Percentiles rank a stretch among this genome's conserved stretches.
These are phyloP conservation scores for Alternaria sp. DNA, from an alignment of 2,329 filamentous ascomycete species.

Conservation along the genomic window DNA sequence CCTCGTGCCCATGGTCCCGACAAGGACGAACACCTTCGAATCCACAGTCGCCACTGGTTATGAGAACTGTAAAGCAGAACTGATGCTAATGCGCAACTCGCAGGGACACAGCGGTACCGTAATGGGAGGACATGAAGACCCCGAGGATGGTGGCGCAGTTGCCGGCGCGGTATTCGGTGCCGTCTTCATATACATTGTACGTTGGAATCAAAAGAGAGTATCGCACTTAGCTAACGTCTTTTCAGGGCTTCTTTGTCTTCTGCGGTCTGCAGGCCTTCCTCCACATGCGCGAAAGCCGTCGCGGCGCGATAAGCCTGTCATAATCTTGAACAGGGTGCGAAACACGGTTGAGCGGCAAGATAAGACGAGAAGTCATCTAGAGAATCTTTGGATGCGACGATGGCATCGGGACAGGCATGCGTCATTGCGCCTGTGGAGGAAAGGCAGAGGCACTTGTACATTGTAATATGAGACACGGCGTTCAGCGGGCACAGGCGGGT, in stretches of 20 bases:
- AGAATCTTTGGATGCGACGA: not conserved
- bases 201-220: no score
- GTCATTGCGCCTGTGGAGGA: not conserved
- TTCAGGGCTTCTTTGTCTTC: slow-evolving; percentile 81
- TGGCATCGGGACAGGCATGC: not conserved
- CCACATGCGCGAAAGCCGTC: slow-evolving; percentile 80
- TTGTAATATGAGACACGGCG: slow-evolving; percentile 29
- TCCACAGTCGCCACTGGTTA: not conserved
- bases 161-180: slow-evolving; percentile 86
- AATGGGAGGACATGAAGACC: slow-evolving; percentile 74
- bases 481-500: slow-evolving; percentile 12
- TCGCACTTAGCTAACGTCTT: slow-evolving; percentile 14
- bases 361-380: not conserved
- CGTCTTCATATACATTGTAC: slow-evolving; percentile 86
- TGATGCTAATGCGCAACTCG: slow-evolving; percentile 22
- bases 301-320: slow-evolving; percentile 81
- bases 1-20: not conserved
- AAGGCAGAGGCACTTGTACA: slow-evolving; percentile 8
- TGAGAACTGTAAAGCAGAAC: not conserved
- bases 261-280: slow-evolving; percentile 88
- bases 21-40: not conserved
- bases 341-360: not conserved
- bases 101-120: slow-evolving; percentile 78
- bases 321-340: slow-evolving; percentile 31
- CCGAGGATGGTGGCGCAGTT: slow-evolving; percentile 75